phyloP scores from a whole-genome alignment of 169 alveolate genomes.

The Sarcocystis neurona region DNA sequence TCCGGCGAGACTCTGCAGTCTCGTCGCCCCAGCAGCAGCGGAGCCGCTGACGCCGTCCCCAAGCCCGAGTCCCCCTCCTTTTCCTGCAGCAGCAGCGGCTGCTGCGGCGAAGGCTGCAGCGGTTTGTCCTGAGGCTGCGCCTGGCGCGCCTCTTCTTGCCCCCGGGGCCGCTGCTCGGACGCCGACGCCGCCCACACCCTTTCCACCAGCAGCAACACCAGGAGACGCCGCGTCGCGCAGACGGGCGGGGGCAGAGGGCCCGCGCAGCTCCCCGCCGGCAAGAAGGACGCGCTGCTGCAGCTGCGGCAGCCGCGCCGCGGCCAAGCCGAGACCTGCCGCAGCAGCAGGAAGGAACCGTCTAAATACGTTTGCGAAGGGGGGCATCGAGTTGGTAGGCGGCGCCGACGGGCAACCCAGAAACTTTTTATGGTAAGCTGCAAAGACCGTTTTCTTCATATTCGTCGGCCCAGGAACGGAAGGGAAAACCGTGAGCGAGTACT shows the following conservation, averaged over 20 bases:
- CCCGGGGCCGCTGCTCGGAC: too few relatives aligned
- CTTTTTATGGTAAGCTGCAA: constrained; percentile 43
- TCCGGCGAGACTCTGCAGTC: background rate
- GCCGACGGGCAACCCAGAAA: constrained; percentile 22
- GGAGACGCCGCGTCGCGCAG: too few relatives aligned
- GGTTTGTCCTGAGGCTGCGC: background rate
- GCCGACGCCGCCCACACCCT: too few relatives aligned
- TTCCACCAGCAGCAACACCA: too few relatives aligned
- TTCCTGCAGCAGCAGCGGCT: background rate
- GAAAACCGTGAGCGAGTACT: constrained; percentile 8
- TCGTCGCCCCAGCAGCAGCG: background rate
- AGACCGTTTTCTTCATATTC: constrained; percentile 34
- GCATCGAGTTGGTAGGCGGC: constrained; percentile 46
- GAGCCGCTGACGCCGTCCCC: background rate
- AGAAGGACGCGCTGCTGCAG: too few relatives aligned
- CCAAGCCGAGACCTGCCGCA: too few relatives aligned
- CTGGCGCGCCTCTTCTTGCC: background rate
- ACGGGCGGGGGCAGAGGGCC: too few relatives aligned
- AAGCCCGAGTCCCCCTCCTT: background rate
- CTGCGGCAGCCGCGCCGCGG: too few relatives aligned
- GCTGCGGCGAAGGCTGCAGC: background rate
- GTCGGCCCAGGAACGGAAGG: constrained; percentile 58
- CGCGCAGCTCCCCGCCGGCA: too few relatives aligned
- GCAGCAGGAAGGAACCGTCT: background rate
- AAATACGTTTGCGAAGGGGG: constrained; percentile 21